Evolutionary conservation across 495 filamentous ascomycete species (phyloP).

Genomic region (Aspergillus baeticus): DNA sequence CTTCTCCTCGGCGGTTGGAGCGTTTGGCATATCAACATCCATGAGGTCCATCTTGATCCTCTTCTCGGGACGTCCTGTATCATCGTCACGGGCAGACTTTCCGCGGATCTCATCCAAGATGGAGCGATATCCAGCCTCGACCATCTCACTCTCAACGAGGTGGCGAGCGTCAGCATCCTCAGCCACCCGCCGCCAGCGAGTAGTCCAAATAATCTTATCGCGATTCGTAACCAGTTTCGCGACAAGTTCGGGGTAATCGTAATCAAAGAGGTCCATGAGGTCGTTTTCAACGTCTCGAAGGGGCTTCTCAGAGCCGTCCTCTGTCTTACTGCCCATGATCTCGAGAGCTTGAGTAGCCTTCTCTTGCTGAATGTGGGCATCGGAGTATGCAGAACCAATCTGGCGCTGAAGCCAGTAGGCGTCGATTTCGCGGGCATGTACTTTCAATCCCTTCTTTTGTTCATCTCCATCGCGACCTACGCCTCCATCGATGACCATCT

Average conservation of each 20-base stretch:
- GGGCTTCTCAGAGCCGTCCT: constrained; percentile 77
- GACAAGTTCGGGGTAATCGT: constrained; percentile 91
- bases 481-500: constrained; percentile 77
- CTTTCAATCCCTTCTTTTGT: constrained; percentile 55
- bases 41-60: constrained; percentile 83
- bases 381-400: constrained; percentile 80
- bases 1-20: constrained; percentile 48
- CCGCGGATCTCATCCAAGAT: constrained; percentile 83
- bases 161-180: constrained; percentile 76
- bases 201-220: constrained; percentile 93
- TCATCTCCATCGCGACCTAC: constrained; percentile 37
- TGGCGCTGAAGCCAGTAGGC: constrained; percentile 96
- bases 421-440: constrained; percentile 86
- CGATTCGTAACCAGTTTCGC: constrained; percentile 89
- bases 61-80: constrained; percentile 58
- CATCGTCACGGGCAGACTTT: constrained; percentile 56
- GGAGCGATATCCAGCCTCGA: constrained; percentile 77
- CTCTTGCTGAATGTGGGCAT: constrained; percentile 86
- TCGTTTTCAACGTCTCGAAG: constrained; percentile 96
- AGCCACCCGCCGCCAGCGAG: constrained; percentile 76
- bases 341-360: constrained; percentile 80
- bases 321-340: constrained; percentile 71
- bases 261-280: constrained; percentile 96
- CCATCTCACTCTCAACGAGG: constrained; percentile 85
- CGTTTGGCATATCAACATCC: constrained; percentile 81